Evolutionary conservation across 2,329 filamentous ascomycete species (phyloP).

Genomic region (Penicillium sp.): DNA sequence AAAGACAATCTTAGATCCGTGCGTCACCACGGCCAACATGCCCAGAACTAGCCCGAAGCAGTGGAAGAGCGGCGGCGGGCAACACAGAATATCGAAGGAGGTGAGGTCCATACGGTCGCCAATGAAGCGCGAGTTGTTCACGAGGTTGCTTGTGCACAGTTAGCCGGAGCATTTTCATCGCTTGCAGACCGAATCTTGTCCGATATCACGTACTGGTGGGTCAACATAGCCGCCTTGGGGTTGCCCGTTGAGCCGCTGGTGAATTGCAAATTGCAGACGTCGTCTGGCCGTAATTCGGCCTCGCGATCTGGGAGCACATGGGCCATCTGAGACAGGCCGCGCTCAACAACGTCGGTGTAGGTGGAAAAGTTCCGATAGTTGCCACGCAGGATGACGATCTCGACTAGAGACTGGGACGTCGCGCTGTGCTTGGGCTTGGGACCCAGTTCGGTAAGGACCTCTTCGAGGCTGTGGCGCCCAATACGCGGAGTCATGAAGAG

Average conservation of each 20-base stretch:
- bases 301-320: constrained; percentile 54
- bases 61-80: constrained; percentile 80
- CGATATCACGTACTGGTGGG: constrained; percentile 56
- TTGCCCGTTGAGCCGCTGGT: constrained; percentile 71
- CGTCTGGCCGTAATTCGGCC: constrained; percentile 58
- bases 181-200: background rate
- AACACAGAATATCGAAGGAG: constrained; percentile 67
- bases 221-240: constrained; percentile 72
- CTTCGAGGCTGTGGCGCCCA: constrained; percentile 61
- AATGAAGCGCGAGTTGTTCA: constrained; percentile 68
- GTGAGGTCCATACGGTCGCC: constrained; percentile 72
- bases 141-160: constrained; percentile 33
- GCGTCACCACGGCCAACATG: constrained; percentile 67
- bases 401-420: constrained; percentile 42
- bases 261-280: constrained; percentile 72
- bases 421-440: constrained; percentile 28
- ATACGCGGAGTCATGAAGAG: constrained; percentile 71
- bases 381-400: constrained; percentile 61
- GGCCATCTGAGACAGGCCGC: constrained; percentile 50
- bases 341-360: constrained; percentile 58
- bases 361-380: constrained; percentile 55
- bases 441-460: constrained; percentile 56
- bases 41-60: constrained; percentile 80
- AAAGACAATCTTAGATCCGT: constrained; percentile 73
- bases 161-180: constrained; percentile 5